Evolutionary conservation across 2,329 filamentous ascomycete species (phyloP).

Genomic region (Penicillium italicum): DNA sequence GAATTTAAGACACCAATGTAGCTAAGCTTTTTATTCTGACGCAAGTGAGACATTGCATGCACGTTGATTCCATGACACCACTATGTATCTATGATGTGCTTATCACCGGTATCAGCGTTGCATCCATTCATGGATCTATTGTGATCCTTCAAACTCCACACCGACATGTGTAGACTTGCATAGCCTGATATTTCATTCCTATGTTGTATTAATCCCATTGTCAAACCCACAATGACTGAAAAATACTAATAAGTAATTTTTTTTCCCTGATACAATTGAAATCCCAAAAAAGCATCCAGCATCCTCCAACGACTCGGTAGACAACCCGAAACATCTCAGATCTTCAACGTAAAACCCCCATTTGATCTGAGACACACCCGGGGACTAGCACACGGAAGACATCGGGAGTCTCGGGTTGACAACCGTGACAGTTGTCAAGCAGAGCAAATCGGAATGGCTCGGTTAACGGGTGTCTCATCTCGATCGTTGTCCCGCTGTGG

Average conservation of each 20-base stretch:
- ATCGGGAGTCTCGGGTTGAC: constrained; percentile 18
- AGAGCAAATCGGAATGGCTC: constrained; percentile 27
- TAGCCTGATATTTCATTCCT: neutral
- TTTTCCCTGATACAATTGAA: neutral
- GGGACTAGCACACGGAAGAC: constrained; percentile 17
- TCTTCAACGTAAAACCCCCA: neutral
- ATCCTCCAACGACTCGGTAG: neutral
- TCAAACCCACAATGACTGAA: neutral
- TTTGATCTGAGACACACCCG: constrained; percentile 11
- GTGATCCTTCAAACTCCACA: neutral
- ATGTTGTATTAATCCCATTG: too few species aligned
- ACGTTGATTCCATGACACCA: neutral
- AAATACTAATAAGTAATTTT: neutral
- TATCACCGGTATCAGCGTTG: neutral
- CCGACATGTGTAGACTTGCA: neutral
- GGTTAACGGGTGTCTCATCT: constrained; percentile 23
- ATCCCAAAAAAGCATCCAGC: neutral
- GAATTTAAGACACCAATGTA: neutral
- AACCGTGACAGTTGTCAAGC: constrained; percentile 4
- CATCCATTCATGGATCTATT: neutral
- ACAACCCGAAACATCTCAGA: neutral
- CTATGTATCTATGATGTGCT: neutral
- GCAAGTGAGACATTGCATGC: neutral
- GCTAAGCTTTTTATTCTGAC: neutral
- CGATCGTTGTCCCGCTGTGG: constrained; percentile 27